phyloP scores from a whole-genome alignment of 1,284 basidiomycete genomes.

The Amylostereum chailletii region DNA sequence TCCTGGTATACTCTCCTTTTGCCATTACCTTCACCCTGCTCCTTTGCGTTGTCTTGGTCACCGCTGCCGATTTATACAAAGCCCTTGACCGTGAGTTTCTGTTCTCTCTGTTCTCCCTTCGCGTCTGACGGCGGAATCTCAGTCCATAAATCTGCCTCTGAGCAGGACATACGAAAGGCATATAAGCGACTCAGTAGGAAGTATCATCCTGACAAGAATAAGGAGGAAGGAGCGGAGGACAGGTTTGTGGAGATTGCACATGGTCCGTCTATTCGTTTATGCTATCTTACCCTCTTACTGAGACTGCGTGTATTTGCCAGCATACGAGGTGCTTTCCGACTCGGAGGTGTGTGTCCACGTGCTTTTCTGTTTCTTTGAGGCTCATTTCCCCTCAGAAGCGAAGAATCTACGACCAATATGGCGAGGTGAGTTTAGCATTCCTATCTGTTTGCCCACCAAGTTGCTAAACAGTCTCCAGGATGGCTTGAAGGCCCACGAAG shows the following conservation, averaged over 20 bases:
- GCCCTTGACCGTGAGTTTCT: conserved; percentile 56
- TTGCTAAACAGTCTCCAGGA: conserved; percentile 37
- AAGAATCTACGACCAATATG: conserved; percentile 85
- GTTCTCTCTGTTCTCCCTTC: background rate
- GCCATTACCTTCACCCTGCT: conserved; percentile 29
- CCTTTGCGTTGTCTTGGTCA: conserved; percentile 35
- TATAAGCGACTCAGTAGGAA: conserved; percentile 88
- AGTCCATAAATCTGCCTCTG: conserved; percentile 77
- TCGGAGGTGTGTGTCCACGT: conserved; percentile 40
- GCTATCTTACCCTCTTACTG: background rate
- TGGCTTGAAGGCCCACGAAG: conserved; percentile 82
- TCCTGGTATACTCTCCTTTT: conserved; percentile 15
- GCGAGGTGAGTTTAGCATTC: conserved; percentile 48
- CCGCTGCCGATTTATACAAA: conserved; percentile 70
- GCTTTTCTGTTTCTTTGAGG: background rate
- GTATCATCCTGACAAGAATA: conserved; percentile 93
- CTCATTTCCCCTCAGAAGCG: conserved; percentile 53
- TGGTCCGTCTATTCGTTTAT: conserved; percentile 38
- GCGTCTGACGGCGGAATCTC: background rate
- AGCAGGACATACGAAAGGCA: conserved; percentile 83
- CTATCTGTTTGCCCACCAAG: background rate
- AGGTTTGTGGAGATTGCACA: conserved; percentile 86
- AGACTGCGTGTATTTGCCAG: conserved; percentile 30
- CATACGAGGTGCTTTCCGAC: conserved; percentile 91
- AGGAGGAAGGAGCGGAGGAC: conserved; percentile 71